Evolutionary conservation across 257 asterid species (phyloP).

Genomic region (Penstemon barbatus): DNA sequence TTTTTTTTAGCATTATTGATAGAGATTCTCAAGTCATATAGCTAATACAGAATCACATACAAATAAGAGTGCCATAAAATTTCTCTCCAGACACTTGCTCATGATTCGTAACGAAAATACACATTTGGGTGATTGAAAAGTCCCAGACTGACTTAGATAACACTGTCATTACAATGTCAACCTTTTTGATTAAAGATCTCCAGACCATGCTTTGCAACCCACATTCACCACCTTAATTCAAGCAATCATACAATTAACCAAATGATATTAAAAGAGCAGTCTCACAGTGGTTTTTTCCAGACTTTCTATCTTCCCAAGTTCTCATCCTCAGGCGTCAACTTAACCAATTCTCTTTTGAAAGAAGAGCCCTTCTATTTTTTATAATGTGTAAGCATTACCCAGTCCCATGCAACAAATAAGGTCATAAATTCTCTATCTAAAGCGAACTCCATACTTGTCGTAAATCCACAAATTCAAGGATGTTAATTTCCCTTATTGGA

Average conservation of each 20-base stretch:
- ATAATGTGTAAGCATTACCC: background rate
- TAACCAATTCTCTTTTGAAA: too few relatives aligned
- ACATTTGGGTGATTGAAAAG: background rate
- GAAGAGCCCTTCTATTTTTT: too few relatives aligned
- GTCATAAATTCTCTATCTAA: background rate
- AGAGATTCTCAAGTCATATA: conserved; percentile 18
- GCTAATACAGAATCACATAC: background rate
- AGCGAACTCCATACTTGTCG: background rate
- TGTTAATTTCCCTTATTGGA: background rate
- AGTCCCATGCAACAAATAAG: background rate
- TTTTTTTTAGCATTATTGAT: conserved; percentile 10
- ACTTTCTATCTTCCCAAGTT: background rate
- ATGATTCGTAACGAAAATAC: too few relatives aligned
- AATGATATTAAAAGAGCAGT: background rate
- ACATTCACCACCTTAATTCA: background rate
- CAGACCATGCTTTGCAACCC: background rate
- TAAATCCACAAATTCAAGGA: conserved; percentile 1
- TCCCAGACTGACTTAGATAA: conserved; percentile 7
- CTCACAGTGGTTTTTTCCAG: background rate
- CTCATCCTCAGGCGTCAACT: too few relatives aligned
- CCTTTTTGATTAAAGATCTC: background rate
- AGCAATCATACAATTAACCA: background rate
- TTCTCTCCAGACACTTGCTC: too few relatives aligned
- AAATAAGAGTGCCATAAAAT: background rate
- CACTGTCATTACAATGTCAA: conserved; percentile 14